Evolutionary conservation across 257 asterid species (phyloP).

Genomic region (Solanum acaule): DNA sequence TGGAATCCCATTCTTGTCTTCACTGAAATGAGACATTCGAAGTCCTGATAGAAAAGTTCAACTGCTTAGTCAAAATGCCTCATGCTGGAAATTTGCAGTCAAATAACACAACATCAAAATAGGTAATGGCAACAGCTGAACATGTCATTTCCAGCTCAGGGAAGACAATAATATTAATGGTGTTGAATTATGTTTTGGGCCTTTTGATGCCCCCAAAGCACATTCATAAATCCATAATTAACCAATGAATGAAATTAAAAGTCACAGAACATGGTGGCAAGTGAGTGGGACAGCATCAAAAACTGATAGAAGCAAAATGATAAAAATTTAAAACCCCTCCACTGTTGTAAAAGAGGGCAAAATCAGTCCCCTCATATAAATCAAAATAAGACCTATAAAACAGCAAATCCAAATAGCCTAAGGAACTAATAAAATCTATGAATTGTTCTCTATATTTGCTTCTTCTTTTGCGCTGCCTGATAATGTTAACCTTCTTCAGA

Average conservation of each 20-base stretch:
- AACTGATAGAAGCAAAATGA: not conserved
- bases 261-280: not conserved
- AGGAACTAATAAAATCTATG: not conserved
- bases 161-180: not conserved
- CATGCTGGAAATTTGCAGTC: not conserved
- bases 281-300: not conserved
- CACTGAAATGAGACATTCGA: slow-evolving; percentile 75
- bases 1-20: slow-evolving; percentile 39
- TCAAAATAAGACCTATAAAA: not conserved
- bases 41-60: slow-evolving; percentile 40
- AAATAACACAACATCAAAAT: not conserved
- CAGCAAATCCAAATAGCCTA: not conserved
- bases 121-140: not conserved
- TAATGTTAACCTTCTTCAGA: not conserved
- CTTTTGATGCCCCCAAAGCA: not conserved
- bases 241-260: not conserved
- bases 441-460: not conserved
- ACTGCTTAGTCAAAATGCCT: not conserved
- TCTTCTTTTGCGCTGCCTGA: not conserved
- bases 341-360: not conserved
- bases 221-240: not conserved
- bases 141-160: not conserved
- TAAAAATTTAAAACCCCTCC: not conserved
- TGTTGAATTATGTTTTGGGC: not conserved
- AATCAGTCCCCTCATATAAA: not conserved